These are phyloP conservation scores for Anisodus tanguticus DNA, from an alignment of 257 asterid genomes.

Conservation along the genomic window DNA sequence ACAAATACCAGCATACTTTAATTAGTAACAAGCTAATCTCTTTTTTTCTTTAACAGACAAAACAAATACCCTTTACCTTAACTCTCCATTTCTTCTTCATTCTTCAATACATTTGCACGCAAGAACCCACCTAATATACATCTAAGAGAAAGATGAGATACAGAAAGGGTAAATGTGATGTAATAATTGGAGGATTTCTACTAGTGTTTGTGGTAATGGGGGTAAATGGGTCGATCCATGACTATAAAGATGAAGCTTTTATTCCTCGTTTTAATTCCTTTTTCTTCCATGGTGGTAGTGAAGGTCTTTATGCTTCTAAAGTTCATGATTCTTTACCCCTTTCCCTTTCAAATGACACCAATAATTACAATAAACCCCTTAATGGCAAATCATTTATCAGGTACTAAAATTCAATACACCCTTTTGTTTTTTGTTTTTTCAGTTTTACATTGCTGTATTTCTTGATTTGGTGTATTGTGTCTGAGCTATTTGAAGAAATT, in stretches of 20 bases:
- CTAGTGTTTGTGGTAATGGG: conserved; percentile 36
- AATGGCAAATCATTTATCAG: conserved; percentile 92
- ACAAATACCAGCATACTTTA: not conserved
- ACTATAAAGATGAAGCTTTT: conserved; percentile 78
- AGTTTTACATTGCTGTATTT: conserved; percentile 9
- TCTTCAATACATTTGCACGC: conserved; percentile 7
- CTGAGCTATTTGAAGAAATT: not conserved
- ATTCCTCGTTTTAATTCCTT: conserved; percentile 84
- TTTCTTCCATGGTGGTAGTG: conserved; percentile 97
- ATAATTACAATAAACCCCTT: conserved; percentile 52
- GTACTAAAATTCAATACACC: conserved; percentile 39
- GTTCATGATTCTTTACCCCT: conserved; percentile 45
- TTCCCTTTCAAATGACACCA: conserved; percentile 52
- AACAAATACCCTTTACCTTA: conserved; percentile 1
- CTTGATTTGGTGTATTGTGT: not conserved
- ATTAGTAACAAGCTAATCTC: not conserved
- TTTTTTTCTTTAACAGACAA: not conserved
- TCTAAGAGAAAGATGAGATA: conserved; percentile 36
- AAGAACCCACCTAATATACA: conserved; percentile 11
- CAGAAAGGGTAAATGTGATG: conserved; percentile 51
- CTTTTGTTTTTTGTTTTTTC: not conserved
- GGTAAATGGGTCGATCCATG: conserved; percentile 92
- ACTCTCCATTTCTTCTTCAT: conserved; percentile 8
- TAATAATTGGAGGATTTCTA: conserved; percentile 45
- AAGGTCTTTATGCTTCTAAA: conserved; percentile 92